phyloP scores from a whole-genome alignment of 2,329 filamentous ascomycete genomes.

The Calonectria henricotiae region DNA sequence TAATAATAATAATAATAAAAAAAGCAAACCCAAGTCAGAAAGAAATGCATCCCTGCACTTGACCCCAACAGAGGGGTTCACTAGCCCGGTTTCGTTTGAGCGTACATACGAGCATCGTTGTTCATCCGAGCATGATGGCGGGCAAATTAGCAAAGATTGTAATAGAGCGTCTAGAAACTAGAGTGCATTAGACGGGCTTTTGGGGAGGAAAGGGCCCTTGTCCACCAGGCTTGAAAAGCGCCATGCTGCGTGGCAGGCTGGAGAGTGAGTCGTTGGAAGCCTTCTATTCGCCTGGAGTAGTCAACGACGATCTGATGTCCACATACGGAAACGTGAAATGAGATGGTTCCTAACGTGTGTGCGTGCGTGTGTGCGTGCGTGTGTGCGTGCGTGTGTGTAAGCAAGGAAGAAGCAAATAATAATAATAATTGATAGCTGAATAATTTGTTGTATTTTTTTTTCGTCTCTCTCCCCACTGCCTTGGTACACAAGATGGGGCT shows the following conservation, averaged over 20 bases:
- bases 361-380: too few relatives aligned
- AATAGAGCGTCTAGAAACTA: constrained; percentile 7
- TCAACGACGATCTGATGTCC: constrained; percentile 11
- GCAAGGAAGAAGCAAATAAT: not conserved
- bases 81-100: constrained; percentile 11
- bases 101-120: constrained; percentile 21
- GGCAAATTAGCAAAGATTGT: constrained; percentile 22
- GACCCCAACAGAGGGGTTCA: not conserved
- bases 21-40: constrained; percentile 27
- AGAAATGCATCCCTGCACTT: not conserved
- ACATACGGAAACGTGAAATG: not conserved
- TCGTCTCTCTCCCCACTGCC: not conserved
- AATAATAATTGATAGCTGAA: not conserved
- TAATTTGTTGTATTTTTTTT: constrained; percentile 2
- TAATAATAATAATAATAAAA: not conserved
- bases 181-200: constrained; percentile 1
- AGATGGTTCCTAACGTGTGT: not conserved
- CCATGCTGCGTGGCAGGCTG: not conserved
- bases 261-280: constrained; percentile 10
- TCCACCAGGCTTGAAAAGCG: not conserved
- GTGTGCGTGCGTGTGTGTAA: not conserved
- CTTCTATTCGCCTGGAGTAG: constrained; percentile 3
- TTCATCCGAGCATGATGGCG: constrained; percentile 12
- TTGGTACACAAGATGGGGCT: not conserved
- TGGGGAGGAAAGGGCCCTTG: not conserved